Base-by-base conservation (phyloP, 169 alveolate genomes). In the Babesia gibsoni region DNA sequence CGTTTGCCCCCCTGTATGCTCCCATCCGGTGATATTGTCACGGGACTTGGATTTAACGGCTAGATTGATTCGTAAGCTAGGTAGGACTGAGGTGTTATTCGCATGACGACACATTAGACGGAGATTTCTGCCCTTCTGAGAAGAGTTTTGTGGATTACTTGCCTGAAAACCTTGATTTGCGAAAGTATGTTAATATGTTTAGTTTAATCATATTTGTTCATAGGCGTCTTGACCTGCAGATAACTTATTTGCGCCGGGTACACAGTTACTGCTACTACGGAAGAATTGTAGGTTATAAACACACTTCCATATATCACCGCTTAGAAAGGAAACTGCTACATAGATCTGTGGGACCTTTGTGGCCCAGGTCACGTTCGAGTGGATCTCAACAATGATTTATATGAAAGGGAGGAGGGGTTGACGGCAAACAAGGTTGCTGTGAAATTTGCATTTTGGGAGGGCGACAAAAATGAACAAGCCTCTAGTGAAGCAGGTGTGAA, bases 281-380 rank as follows among this genome's bases (percentile, higher is more conserved):
- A 3, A 52, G 79, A 12, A 64, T 58, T 23, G 67, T 56, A 10
- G 9, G 67, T 56, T 56, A 22, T 56, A 20, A 16, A 18, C 29
- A 36, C 36, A 16, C 14, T 12, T 14, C 10, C 18, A 9, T 39
- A 18, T 14, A 9, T 32, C 12, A 2, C 1, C 36, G 12, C 20
- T 56, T 20, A 56, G 53, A 78, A 78, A 50, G 66, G 67, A 20
- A n/a, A 52, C 30, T 67, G 66, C 42, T 78, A 78, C 74, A 67
- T 78, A 25, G 87, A 78, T 41, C 63, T 78, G 16, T 78, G 87
- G 87, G 87, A 78, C 42, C 30, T 58, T 10, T 45, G 81, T 25
- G 87, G 87, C 25, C 83, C 87, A 0, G 87, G 87, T 4, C 79
- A 78, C 82, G 82, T 78, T 0, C 66, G 87, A 14, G 82, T 78